Evolutionary conservation across 257 asterid genomes (phyloP).

Genomic region (Petunia secreta): DNA sequence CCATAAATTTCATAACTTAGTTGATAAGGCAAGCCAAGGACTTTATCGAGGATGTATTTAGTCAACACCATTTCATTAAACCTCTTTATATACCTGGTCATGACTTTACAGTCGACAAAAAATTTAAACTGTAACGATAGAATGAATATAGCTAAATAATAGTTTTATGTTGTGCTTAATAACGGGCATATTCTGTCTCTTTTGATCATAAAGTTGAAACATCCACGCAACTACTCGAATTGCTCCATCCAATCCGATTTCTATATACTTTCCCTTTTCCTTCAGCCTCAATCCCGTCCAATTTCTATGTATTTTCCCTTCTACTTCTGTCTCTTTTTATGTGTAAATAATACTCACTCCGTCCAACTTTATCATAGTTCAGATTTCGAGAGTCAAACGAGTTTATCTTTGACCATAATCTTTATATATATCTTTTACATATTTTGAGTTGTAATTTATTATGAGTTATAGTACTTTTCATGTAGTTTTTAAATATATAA

Average conservation of each 20-base stretch:
- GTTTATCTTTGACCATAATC: no score
- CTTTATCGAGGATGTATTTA: not conserved
- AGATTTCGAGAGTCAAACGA: no score
- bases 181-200: not conserved
- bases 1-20: no score
- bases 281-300: slow-evolving; percentile 84
- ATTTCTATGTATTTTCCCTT: slow-evolving; percentile 29
- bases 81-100: not conserved
- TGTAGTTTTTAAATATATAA: no score
- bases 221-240: slow-evolving; percentile 50
- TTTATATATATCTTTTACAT: no score
- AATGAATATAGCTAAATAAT: not conserved
- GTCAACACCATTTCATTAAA: slow-evolving; percentile 6
- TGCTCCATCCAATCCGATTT: no score
- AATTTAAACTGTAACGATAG: not conserved
- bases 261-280: slow-evolving; percentile 89
- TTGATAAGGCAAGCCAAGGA: no score
- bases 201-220: not conserved
- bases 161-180: not conserved
- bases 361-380: no score
- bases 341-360: no score
- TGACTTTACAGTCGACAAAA: not conserved
- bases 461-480: no score
- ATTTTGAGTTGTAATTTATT: no score
- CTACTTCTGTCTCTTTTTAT: no score